A percentile compares a stretch with the other conserved stretches of the same genome.
Conservation (phyloP, 2,329 filamentous ascomycete species). For the Colletotrichum chrysophilum region DNA sequence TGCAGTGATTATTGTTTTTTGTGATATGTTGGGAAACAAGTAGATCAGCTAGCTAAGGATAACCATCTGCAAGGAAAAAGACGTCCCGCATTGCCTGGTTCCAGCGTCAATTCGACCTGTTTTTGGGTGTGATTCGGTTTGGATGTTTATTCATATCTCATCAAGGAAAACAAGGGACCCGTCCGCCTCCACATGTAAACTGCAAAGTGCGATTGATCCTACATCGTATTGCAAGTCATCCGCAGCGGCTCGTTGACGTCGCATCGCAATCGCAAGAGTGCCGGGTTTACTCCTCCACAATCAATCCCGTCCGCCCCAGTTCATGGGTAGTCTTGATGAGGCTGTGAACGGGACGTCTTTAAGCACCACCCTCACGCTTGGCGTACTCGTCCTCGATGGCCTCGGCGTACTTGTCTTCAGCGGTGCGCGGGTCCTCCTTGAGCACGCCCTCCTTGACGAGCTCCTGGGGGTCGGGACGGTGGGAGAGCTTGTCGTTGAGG, state of each 20-base stretch:
- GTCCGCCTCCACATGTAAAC: not conserved
- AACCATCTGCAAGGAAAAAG: not conserved
- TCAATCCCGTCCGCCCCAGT: not conserved
- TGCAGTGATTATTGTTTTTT: not conserved
- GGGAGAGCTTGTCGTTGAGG: conserved; percentile 84
- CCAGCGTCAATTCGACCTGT: not conserved
- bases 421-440: conserved; percentile 67
- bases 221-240: not conserved
- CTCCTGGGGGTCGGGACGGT: conserved; percentile 77
- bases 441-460: conserved; percentile 83
- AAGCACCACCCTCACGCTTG: conserved; percentile 67
- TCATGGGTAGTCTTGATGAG: not conserved
- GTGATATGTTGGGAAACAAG: not conserved
- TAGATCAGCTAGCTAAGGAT: not conserved
- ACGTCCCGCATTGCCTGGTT: not conserved
- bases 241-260: not conserved
- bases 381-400: conserved; percentile 69
- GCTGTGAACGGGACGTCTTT: conserved; percentile 21
- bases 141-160: not conserved
- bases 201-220: not conserved
- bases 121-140: not conserved
- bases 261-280: not conserved
- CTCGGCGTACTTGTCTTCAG: conserved; percentile 62
- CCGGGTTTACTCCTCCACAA: not conserved
- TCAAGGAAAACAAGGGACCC: not conserved